phyloP scores from a whole-genome alignment of 768 basidiomycete genomes.

The Trichaptum fuscoviolaceum region DNA sequence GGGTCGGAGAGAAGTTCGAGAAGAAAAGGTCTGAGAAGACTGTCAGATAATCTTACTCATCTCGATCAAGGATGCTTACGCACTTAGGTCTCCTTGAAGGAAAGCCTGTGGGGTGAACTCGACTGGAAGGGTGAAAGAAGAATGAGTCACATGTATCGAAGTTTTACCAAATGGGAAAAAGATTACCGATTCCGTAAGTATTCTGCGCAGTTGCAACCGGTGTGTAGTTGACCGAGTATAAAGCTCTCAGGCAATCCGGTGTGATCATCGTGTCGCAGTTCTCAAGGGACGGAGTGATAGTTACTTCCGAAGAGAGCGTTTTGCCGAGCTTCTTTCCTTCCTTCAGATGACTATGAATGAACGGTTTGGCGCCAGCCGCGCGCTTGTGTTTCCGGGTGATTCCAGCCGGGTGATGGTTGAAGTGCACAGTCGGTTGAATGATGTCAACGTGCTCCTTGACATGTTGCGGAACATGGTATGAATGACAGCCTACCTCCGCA shows the following conservation, averaged over 20 bases:
- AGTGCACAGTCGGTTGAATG: constrained; percentile 15
- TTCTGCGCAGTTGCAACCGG: constrained; percentile 29
- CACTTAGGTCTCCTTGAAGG: constrained; percentile 30
- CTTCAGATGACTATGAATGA: neutral
- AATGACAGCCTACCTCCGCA: constrained; percentile 12
- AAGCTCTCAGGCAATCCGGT: constrained; percentile 33
- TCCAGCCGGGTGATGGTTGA: constrained; percentile 7
- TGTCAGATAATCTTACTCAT: constrained; percentile 2
- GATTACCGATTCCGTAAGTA: constrained; percentile 32
- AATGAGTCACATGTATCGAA: neutral
- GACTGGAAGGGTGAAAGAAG: constrained; percentile 24
- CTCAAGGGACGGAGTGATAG: constrained; percentile 2
- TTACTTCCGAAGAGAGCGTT: neutral
- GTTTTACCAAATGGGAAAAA: constrained; percentile 1
- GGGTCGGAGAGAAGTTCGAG: constrained; percentile 26
- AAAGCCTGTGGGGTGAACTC: constrained; percentile 50
- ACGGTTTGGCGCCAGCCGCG: neutral
- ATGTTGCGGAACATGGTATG: constrained; percentile 16
- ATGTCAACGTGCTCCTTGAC: constrained; percentile 15
- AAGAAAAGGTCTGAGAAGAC: constrained; percentile 35
- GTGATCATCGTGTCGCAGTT: constrained; percentile 27
- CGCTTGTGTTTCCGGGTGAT: neutral
- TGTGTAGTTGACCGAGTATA: constrained; percentile 31
- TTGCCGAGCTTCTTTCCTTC: neutral
- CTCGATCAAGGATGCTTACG: neutral